Base-by-base conservation (phyloP, 2,329 filamentous ascomycete species). In the Cladophialophora exuberans region DNA sequence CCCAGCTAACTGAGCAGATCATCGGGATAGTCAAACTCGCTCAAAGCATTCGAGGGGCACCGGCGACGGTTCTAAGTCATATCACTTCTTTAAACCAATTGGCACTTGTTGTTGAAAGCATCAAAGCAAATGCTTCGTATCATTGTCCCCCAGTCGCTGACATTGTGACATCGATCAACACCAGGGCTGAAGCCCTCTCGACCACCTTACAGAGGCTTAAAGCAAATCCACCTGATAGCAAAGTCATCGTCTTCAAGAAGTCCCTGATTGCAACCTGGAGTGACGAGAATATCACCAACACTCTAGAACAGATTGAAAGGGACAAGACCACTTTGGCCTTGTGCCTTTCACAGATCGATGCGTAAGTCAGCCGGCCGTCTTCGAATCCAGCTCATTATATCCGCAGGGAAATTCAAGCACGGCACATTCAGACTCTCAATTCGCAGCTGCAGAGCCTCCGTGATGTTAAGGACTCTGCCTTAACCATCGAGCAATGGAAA, bases 321-420 rank as follows among this genome's bases (percentile, higher is more conserved):
- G 42, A 45, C 17, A 45, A 45, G 25, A 31, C 23, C 13, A 45
- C 42, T 7, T 13, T 45, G 7, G 42, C 42, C 25, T 45, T 45
- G 26, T 45, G 42, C 20, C 42, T 45, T 45, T 22, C 23, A 15
- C 23, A 9, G 28, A 45, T 22, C 20, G 42, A 45, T 45, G 42
- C 42, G 42, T 45, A 26, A 45, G 42, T 45, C 15, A 5, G 10
- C 20, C 38, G 4, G 10, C 20, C 38, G 4, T 17, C 20, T 25
- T 42, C 30, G 9, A 7, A 7, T 31, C 30, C 9, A 30, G 6
- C n/a, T 45, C 4, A 30, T 7, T 13, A 22, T 6, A 13, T 13
- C n/a, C 18, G 18, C 15, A 45, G 42, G 23, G 17, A 45, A 28
- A n/a, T 45, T 11, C 42, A 30, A 15, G 13, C n/a, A 5, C 17